A percentile compares a stretch with the other conserved stretches of the same genome.
Conservation (phyloP, 352 stramenopile genomes). For the Pilasporangium apinafurcum region DNA sequence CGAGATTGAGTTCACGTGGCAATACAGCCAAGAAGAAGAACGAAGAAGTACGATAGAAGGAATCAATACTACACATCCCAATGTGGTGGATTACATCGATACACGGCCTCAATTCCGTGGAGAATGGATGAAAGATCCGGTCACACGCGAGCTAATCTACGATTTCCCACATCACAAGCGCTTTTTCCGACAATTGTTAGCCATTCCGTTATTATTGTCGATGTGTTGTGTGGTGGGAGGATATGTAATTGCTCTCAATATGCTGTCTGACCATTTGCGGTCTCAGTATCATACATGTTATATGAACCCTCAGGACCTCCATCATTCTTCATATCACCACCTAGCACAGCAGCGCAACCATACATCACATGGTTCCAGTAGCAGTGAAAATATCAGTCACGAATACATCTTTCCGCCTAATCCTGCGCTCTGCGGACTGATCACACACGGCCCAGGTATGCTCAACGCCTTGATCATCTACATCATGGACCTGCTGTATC, state of each 20-base stretch:
- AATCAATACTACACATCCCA: too few relatives aligned
- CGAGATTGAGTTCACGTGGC: slow-evolving; percentile 48
- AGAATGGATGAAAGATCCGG: slow-evolving; percentile 45
- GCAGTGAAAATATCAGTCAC: slow-evolving; percentile 7
- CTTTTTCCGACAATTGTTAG: slow-evolving; percentile 36
- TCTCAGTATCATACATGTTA: slow-evolving; percentile 27
- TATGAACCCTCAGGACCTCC: not conserved
- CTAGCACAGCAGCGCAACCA: too few relatives aligned
- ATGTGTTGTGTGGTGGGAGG: slow-evolving; percentile 53
- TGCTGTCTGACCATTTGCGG: slow-evolving; percentile 49
- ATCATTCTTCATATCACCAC: not conserved
- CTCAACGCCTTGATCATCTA: slow-evolving; percentile 65
- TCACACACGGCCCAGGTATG: slow-evolving; percentile 49
- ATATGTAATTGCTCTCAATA: slow-evolving; percentile 49
- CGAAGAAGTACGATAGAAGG: too few relatives aligned
- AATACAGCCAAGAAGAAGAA: slow-evolving; percentile 26
- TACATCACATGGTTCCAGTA: not conserved
- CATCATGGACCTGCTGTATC: slow-evolving; percentile 57
- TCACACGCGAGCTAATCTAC: slow-evolving; percentile 34
- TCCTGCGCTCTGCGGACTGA: slow-evolving; percentile 29
- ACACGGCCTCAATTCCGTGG: slow-evolving; percentile 40
- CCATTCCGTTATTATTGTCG: slow-evolving; percentile 37
- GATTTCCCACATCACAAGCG: slow-evolving; percentile 59
- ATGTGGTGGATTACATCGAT: slow-evolving; percentile 26
- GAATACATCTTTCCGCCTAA: slow-evolving; percentile 69